Evolutionary conservation across 2,329 filamentous ascomycete genomes (phyloP), one percentile per base, ranked within the genome.

Genomic region (Paramyrothecium sp.): DNA sequence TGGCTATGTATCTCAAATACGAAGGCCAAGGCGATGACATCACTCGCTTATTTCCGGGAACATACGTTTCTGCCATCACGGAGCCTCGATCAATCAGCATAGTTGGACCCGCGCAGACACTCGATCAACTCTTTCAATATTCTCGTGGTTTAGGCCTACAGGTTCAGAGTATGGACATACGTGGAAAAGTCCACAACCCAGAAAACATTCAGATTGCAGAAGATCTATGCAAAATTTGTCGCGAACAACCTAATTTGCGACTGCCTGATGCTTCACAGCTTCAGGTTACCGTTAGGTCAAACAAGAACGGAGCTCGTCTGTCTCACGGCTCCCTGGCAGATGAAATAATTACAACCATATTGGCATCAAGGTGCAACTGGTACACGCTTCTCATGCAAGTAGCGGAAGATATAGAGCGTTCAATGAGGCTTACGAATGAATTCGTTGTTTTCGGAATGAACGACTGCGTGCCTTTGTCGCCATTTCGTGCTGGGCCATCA

Each of bases 181-280:
- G 52, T 19, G 52, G 52, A 7, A 54, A 47, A 11, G 52, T 47
- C 5, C 52, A 54, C 21, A 54, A 54, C 19, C 52, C 52, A 22
- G 52, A 46, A 30, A 54, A 54, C 19, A 20, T 16, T 11, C 11
- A 48, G 20, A 21, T 54, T 16, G 52, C 52, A 7, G 20, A 12
- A 3, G 52, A 54, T 13, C 52, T 54, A 5, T 46, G 34, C 20
- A 19, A 8, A 17, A 5, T 54, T 7, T 54, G 52, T 19, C 19
- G 20, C 11, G n/a, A 34, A 7, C 4, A 10, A 8, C 3, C n/a
- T 7, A 4, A 10, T 3, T 30, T 54, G 19, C 34, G 23, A 21
- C 38, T 54, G 11, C 52, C 52, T 47, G 22, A n/a, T 8, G 19
- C 34, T 7, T 7, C 12, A 11, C n/a, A 54, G 16, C 52, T 54